Base-by-base conservation (phyloP, 2,329 filamentous ascomycete species). In the Aureobasidium vineae region DNA sequence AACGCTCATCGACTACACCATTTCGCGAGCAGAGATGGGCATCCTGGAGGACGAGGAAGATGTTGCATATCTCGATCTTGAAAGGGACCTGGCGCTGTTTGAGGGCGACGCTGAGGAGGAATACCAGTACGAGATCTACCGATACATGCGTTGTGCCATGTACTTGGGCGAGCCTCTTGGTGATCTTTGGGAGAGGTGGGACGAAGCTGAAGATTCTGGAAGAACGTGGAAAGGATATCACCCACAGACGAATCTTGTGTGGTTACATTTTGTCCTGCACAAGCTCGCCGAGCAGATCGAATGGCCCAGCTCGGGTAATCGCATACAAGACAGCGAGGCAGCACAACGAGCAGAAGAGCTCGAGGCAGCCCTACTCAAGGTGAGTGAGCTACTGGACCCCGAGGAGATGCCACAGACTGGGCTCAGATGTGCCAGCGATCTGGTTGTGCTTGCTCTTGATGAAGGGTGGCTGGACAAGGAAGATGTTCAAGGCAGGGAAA, bases 1-100 rank as follows among this genome's bases (percentile, higher is more conserved):
- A 1, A 88, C 87, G 0, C 81, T 89, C 28, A 89, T 89, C 70
- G 87, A 89, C 73, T 89, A 89, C 74, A 88, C 87, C 1, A 81
- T 89, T 41, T 88, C 86, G 1, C 83, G 87, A n/a, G 85, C 85
- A 1, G 79, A 82, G 28, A 77, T 88, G 68, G 69, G 65, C 19
- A 47, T 59, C 26, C n/a, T 68, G 49, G 56, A 67, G 45, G 66
- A 66, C 53, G 66, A 68, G 56, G 67, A 67, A 63, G 71, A 75
- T 65, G 75, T 81, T 16, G 80, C 80, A 11, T 83, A 77, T 68
- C 75, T 79, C 36, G 80, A 83, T 69, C 77, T 84, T 41, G 73
- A 80, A 36, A 75, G 75, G 68, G 79, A 83, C 64, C 69, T 72
- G 4, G 72, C 73, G 0, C 69, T 84, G 59, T 84, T 84, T 73